A percentile compares a stretch with the other conserved stretches of the same genome.
These are phyloP conservation scores for Obelidium mucronatum DNA, from an alignment of 192 early-diverging fungal genomes.

Conservation along the genomic window DNA sequence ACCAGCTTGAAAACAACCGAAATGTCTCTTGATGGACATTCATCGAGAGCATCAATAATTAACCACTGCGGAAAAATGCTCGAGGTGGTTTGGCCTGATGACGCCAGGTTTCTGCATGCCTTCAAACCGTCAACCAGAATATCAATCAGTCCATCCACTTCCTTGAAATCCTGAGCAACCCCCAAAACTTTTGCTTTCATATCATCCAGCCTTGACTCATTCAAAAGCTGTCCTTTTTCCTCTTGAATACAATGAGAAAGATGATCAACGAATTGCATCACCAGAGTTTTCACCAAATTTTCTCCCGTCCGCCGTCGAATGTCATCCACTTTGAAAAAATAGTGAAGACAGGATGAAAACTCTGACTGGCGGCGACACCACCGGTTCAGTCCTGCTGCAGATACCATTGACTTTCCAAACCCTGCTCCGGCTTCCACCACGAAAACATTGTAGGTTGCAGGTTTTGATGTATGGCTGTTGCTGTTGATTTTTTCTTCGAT, in stretches of 20 bases:
- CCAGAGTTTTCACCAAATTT: not conserved
- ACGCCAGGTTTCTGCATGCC: not conserved
- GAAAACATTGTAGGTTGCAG: not conserved
- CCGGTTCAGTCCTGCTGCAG: not conserved
- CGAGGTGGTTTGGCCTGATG: not conserved
- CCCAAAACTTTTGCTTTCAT: not conserved
- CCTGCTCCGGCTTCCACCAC: slow-evolving; percentile 8
- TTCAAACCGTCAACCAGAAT: not conserved
- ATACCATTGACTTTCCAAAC: slow-evolving; percentile 23
- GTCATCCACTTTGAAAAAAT: slow-evolving; percentile 17
- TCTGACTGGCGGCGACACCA: no score
- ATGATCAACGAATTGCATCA: not conserved
- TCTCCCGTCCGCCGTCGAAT: not conserved
- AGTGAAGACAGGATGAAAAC: not conserved
- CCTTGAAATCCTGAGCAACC: not conserved
- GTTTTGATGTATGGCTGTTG: no score
- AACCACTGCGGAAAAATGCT: not conserved
- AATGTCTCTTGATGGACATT: slow-evolving; percentile 5
- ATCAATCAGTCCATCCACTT: not conserved
- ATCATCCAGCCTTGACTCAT: not conserved
- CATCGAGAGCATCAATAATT: slow-evolving; percentile 17
- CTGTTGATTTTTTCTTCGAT: not conserved
- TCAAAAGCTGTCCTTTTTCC: no score
- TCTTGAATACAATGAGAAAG: not conserved
- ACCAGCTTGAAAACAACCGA: not conserved